Conservation (phyloP, 352 stramenopile genomes). For the Phytophthora constricta region DNA sequence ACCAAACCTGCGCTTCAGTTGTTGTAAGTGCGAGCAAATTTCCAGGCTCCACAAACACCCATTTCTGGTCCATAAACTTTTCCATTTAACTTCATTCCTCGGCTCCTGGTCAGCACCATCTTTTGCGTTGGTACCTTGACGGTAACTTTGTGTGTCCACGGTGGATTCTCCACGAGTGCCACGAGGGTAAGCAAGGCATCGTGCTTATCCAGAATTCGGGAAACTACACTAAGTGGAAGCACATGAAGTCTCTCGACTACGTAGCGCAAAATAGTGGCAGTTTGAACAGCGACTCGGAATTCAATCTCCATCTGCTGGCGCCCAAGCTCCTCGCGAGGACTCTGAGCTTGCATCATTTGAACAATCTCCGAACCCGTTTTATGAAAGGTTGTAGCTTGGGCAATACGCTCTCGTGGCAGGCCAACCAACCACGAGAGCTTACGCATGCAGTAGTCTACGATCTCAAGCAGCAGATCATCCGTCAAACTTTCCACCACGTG, state of each 20-base stretch:
- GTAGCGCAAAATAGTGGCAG: constrained; percentile 90
- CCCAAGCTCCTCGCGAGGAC: constrained; percentile 59
- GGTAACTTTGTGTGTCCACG: constrained; percentile 91
- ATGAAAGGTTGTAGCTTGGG: constrained; percentile 68
- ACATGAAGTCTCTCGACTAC: constrained; percentile 90
- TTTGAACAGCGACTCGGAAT: constrained; percentile 86
- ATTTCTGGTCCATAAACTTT: constrained; percentile 95
- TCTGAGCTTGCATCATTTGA: constrained; percentile 69
- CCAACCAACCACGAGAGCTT: constrained; percentile 89
- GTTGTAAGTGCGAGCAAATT: constrained; percentile 94
- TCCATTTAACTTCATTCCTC: constrained; percentile 71
- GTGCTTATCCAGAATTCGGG: constrained; percentile 95
- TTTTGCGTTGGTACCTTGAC: constrained; percentile 15
- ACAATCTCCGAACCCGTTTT: constrained; percentile 73
- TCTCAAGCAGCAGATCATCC: constrained; percentile 91
- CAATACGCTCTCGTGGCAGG: constrained; percentile 65
- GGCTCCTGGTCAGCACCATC: constrained; percentile 17
- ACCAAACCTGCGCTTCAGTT: constrained; percentile 94
- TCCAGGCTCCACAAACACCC: constrained; percentile 79
- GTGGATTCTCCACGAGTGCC: constrained; percentile 95
- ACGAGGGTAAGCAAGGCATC: constrained; percentile 94
- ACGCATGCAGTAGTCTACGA: constrained; percentile 94
- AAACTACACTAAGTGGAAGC: constrained; percentile 89
- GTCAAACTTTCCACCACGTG: constrained; percentile 87
- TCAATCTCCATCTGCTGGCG: constrained; percentile 87